phyloP scores from a whole-genome alignment of 805 yeast species.

The Pichia eremophila region DNA sequence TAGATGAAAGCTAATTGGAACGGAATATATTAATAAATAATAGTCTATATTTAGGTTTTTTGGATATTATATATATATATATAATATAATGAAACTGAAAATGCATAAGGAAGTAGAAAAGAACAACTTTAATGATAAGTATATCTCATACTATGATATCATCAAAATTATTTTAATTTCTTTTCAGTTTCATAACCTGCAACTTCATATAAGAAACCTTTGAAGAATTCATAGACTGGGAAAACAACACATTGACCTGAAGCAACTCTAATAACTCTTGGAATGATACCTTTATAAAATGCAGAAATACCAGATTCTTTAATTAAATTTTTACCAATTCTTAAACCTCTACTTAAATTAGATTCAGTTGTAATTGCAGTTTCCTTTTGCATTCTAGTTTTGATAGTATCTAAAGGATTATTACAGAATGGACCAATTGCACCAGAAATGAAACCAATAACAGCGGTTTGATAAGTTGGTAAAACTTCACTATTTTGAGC shows the following conservation, averaged over 20 bases:
- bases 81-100: neutral
- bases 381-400: slow-evolving; percentile 93
- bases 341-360: slow-evolving; percentile 66
- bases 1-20: no score
- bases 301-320: slow-evolving; percentile 86
- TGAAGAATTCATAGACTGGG: slow-evolving; percentile 88
- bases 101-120: neutral
- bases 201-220: slow-evolving; percentile 46
- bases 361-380: slow-evolving; percentile 53
- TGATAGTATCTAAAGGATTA: slow-evolving; percentile 95
- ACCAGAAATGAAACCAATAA: slow-evolving; percentile 86
- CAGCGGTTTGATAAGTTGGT: slow-evolving; percentile 91
- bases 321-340: slow-evolving; percentile 73
- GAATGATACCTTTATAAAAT: slow-evolving; percentile 93
- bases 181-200: slow-evolving; percentile 15
- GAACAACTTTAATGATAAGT: neutral
- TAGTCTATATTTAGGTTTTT: no score
- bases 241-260: slow-evolving; percentile 99
- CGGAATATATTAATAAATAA: no score
- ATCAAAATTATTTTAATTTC: slow-evolving; percentile 12
- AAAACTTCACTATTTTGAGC: slow-evolving; percentile 48
- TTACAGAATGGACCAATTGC: slow-evolving; percentile 97
- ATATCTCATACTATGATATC: neutral
- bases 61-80: no score
- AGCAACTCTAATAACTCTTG: slow-evolving; percentile 98